Percentiles rank a stretch among this genome's conserved stretches.
phyloP scores from a whole-genome alignment of 306 rosid genomes.

The Acacia confusa region DNA sequence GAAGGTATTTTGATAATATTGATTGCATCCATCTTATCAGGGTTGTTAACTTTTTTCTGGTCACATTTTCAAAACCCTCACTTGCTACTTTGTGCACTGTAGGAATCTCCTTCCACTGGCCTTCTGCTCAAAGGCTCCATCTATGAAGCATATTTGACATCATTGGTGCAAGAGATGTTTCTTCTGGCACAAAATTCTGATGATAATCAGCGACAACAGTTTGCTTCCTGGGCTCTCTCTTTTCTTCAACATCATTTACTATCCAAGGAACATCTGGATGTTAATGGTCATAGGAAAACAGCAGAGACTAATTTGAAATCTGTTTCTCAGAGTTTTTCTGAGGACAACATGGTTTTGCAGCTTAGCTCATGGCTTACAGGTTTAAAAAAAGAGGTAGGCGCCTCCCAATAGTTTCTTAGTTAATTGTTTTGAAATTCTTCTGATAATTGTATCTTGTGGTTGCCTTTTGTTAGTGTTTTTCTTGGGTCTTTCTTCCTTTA shows the following conservation, averaged over 20 bases:
- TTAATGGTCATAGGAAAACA: conserved; percentile 38
- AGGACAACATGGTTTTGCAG: conserved; percentile 66
- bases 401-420: conserved; percentile 21
- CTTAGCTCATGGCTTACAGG: conserved; percentile 71
- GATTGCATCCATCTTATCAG: background rate
- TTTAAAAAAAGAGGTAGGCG: conserved; percentile 62
- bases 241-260: conserved; percentile 70
- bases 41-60: background rate
- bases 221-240: conserved; percentile 84
- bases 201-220: conserved; percentile 69
- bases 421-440: conserved; percentile 17
- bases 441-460: background rate
- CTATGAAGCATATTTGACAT: conserved; percentile 62
- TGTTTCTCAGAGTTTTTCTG: conserved; percentile 61
- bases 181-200: conserved; percentile 87
- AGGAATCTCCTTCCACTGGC: conserved; percentile 66
- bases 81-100: conserved; percentile 30
- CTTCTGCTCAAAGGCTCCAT: conserved; percentile 68
- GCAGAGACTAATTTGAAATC: conserved; percentile 48
- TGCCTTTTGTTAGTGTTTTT: conserved; percentile 7
- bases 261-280: conserved; percentile 55
- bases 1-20: conserved; percentile 53
- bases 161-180: conserved; percentile 87
- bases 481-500: too few species aligned
- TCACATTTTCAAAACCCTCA: conserved; percentile 25